Evolutionary conservation across 495 filamentous ascomycete species (phyloP).

Genomic region (Corynascus novoguineensis): DNA sequence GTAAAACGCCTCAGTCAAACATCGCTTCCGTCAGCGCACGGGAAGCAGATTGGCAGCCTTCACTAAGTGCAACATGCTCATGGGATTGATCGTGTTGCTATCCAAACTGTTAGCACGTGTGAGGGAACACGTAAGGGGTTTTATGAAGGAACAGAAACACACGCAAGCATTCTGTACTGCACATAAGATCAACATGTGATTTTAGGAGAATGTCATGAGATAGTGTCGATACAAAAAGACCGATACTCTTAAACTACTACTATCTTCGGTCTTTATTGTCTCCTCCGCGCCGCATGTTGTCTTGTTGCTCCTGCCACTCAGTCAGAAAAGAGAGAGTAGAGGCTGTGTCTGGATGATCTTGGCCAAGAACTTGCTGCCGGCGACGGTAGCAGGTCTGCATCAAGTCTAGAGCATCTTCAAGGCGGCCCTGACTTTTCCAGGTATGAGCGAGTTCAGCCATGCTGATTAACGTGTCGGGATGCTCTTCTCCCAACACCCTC

Average conservation of each 20-base stretch:
- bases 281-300: neutral
- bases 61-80: neutral
- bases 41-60: neutral
- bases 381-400: neutral
- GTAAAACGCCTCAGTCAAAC: neutral
- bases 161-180: no score
- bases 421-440: neutral
- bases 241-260: neutral
- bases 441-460: neutral
- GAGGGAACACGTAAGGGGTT: neutral
- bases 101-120: neutral
- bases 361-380: neutral
- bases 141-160: neutral
- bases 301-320: neutral
- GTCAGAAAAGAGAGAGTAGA: neutral
- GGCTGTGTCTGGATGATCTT: neutral
- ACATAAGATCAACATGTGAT: neutral
- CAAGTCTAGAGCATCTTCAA: neutral
- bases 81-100: neutral
- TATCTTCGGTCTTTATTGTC: neutral
- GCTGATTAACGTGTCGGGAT: neutral
- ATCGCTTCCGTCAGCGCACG: neutral
- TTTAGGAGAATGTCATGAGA: neutral
- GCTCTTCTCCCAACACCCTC: neutral
- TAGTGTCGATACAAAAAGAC: neutral